Evolutionary conservation across 2,329 filamentous ascomycete genomes (phyloP).

Genomic region (Cadophora gregata): DNA sequence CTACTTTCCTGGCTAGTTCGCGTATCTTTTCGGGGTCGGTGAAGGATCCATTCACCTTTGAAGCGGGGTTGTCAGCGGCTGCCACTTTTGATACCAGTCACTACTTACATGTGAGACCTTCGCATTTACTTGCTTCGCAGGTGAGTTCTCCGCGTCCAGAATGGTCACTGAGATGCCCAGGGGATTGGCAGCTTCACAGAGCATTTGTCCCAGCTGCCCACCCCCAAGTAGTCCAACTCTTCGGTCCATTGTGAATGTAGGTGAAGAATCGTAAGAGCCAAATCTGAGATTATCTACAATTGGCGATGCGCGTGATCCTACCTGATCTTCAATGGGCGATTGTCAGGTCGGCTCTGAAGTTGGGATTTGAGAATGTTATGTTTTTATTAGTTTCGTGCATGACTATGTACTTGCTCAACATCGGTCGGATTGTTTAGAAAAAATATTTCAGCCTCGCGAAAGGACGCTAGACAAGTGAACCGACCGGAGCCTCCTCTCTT

Average conservation of each 20-base stretch:
- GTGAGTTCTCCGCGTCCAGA: constrained; percentile 74
- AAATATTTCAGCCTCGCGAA: no score
- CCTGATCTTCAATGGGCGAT: not conserved
- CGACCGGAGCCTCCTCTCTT: no score
- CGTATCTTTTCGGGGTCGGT: constrained; percentile 81
- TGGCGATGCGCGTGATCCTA: not conserved
- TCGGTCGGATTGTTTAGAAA: no score
- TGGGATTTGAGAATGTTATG: not conserved
- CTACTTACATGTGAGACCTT: constrained; percentile 70
- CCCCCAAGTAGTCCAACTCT: constrained; percentile 58
- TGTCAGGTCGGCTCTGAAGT: not conserved
- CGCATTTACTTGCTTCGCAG: constrained; percentile 85
- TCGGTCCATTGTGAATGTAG: constrained; percentile 35
- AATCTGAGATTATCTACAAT: not conserved
- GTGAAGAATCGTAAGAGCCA: no score
- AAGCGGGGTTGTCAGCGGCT: not conserved
- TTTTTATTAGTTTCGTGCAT: not conserved
- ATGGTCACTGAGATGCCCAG: constrained; percentile 84
- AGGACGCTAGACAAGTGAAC: no score
- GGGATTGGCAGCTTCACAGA: constrained; percentile 81
- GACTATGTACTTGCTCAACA: no score
- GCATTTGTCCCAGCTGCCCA: constrained; percentile 90
- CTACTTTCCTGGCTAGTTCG: constrained; percentile 75
- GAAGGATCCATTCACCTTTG: constrained; percentile 71
- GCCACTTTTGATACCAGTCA: not conserved